phyloP scores from a whole-genome alignment of 495 filamentous ascomycete genomes.

The Tuber calosporum region DNA sequence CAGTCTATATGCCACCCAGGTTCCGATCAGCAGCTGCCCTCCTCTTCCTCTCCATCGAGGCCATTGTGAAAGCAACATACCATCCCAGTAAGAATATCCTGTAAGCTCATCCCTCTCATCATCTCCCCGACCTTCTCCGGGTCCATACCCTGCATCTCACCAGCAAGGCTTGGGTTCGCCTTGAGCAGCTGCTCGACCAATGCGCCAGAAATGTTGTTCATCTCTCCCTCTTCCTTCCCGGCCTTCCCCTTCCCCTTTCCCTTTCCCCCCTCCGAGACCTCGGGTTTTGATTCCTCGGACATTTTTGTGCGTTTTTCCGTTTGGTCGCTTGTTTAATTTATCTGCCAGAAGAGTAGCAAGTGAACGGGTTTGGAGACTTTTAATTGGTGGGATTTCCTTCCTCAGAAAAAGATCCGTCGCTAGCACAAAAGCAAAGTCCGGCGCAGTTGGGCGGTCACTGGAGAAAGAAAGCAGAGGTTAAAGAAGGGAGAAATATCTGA shows the following conservation, averaged over 20 bases:
- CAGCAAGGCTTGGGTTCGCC: conserved; percentile 56
- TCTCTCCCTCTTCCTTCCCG: conserved; percentile 36
- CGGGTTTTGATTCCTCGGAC: conserved; percentile 25
- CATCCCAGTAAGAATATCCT: conserved; percentile 76
- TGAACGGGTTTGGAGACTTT: background rate
- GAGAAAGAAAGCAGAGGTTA: background rate
- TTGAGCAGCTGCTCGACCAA: conserved; percentile 53
- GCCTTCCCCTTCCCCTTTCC: conserved; percentile 48
- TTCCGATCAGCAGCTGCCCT: conserved; percentile 12
- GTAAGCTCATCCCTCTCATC: conserved; percentile 64
- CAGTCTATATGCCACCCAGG: conserved; percentile 39
- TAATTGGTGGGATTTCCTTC: background rate
- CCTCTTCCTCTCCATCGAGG: background rate
- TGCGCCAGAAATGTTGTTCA: conserved; percentile 45
- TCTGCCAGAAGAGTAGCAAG: background rate
- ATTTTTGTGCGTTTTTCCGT: conserved; percentile 11
- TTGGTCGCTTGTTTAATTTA: conserved; percentile 1
- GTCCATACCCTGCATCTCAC: conserved; percentile 47
- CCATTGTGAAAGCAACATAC: conserved; percentile 24
- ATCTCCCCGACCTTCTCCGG: conserved; percentile 47
- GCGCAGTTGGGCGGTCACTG: background rate
- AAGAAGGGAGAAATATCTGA: background rate
- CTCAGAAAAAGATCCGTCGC: background rate
- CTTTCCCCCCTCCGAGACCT: conserved; percentile 50
- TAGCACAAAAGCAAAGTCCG: background rate